Base-by-base conservation (phyloP, 192 early-diverging fungal genomes). In the Diversispora eburnea region DNA sequence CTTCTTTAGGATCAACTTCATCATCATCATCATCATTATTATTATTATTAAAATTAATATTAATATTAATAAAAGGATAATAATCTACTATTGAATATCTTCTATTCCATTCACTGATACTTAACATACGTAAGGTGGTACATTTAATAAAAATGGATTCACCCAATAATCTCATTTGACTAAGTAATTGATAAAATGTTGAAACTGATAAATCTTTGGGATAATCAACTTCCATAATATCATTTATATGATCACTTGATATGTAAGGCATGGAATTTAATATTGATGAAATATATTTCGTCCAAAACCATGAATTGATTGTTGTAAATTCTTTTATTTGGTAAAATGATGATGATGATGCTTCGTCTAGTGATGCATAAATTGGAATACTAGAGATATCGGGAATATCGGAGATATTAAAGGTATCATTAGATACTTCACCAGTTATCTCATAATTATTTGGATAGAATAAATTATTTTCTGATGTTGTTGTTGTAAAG, bases 181-280 rank as follows among this genome's bases (percentile, higher is more conserved):
- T 41, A 67, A 49, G 66, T 22, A 67, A 22, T 52, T 67, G 66
- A 54, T 67, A 67, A 54, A 67, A 67, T 17, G 49, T 67, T 54
- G 66, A 33, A 2, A 67, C 22, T 13, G 25, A 9, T 39, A 67
- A 67, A 13, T 67, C 66, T 19, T n/a, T 67, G 15, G 66, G 66
- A 52, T 52, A 67, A 52, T 67, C 66, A 2, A 67, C 51, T 39
- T 67, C 66, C 25, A 49, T 25, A 39, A 67, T 67, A 39, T 67
- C 66, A n/a, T 12, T 67, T 33, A 67, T 67, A 52, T 22, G 66
- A 67, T 67, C 66, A 13, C 66, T 67, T 54, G 66, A 49, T 17
- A 67, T 15, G 10, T 66, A 5, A 15, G 64, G 46, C 64, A 66
- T 66, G 5, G 10, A 19, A 49, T 49, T 66, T 20, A n/a, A 3